These are phyloP conservation scores for Dysphania ambrosioides DNA, from an alignment of 148 eudicot species.

Conservation along the genomic window DNA sequence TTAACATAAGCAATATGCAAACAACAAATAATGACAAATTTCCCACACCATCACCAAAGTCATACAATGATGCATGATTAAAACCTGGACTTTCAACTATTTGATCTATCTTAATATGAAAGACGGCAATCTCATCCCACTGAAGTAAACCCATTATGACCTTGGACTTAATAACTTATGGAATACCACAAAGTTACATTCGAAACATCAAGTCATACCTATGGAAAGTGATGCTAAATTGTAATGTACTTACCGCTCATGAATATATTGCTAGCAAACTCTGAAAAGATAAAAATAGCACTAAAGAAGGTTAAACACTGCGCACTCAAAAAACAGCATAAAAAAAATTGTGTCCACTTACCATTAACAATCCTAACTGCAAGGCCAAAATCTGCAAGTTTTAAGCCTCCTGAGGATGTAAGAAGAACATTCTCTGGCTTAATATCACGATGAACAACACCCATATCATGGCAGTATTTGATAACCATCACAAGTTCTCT, in stretches of 20 bases:
- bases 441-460: slow-evolving; percentile 72
- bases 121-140: not conserved
- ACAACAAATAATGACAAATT: not conserved
- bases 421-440: slow-evolving; percentile 77
- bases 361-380: slow-evolving; percentile 50
- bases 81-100: not conserved
- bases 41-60: not conserved
- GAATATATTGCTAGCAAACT: not conserved
- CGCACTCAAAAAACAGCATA: not conserved
- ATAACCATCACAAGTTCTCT: slow-evolving; percentile 58
- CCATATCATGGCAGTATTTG: slow-evolving; percentile 78
- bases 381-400: slow-evolving; percentile 77
- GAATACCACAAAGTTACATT: not conserved
- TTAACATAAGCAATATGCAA: not conserved
- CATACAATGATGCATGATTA: not conserved
- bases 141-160: not conserved
- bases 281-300: not conserved
- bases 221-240: not conserved
- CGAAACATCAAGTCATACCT: not conserved
- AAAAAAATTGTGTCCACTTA: slow-evolving; percentile 19
- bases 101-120: not conserved
- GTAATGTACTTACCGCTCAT: not conserved
- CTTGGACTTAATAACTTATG: not conserved
- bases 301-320: not conserved
- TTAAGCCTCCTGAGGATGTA: slow-evolving; percentile 51